Evolutionary conservation across 148 eudicot genomes (phyloP).

Genomic region (Arbutus unedo): DNA sequence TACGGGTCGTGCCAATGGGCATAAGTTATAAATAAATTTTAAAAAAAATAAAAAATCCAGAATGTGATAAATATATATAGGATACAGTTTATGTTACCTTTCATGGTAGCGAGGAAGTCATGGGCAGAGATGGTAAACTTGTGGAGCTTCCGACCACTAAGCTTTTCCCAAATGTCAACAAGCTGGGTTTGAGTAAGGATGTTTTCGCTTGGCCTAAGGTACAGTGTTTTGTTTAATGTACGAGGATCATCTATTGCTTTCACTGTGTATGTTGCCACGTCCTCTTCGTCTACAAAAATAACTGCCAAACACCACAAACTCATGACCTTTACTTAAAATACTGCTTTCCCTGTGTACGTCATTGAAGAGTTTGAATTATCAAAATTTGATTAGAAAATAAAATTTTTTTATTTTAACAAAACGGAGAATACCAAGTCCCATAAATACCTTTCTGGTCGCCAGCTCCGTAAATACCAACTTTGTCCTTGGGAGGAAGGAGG

Average conservation of each 20-base stretch:
- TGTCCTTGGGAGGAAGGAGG: constrained; percentile 34
- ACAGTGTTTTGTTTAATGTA: constrained; percentile 49
- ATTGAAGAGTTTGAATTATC: no score
- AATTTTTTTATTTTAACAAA: no score
- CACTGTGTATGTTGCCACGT: constrained; percentile 36
- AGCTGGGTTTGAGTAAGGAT: constrained; percentile 42
- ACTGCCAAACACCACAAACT: constrained; percentile 15
- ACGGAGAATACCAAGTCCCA: no score
- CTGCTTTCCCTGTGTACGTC: no score
- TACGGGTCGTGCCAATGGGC: no score
- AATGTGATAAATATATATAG: no score
- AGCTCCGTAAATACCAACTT: constrained; percentile 29
- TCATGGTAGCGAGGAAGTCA: constrained; percentile 40
- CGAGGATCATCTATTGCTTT: constrained; percentile 61
- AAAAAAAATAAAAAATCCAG: no score
- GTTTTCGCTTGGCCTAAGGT: constrained; percentile 54
- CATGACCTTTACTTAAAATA: no score
- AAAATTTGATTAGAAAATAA: no score
- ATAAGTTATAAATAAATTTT: constrained; percentile 10
- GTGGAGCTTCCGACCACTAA: constrained; percentile 33
- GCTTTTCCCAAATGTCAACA: constrained; percentile 54
- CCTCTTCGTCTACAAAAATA: constrained; percentile 44
- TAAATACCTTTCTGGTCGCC: constrained; percentile 35
- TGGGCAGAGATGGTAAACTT: constrained; percentile 32
- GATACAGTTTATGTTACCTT: constrained; percentile 32